A percentile compares a stretch with the other conserved stretches of the same genome.
Evolutionary conservation across 2,329 filamentous ascomycete genomes (phyloP).

Genomic region (Neurospora sp.): DNA sequence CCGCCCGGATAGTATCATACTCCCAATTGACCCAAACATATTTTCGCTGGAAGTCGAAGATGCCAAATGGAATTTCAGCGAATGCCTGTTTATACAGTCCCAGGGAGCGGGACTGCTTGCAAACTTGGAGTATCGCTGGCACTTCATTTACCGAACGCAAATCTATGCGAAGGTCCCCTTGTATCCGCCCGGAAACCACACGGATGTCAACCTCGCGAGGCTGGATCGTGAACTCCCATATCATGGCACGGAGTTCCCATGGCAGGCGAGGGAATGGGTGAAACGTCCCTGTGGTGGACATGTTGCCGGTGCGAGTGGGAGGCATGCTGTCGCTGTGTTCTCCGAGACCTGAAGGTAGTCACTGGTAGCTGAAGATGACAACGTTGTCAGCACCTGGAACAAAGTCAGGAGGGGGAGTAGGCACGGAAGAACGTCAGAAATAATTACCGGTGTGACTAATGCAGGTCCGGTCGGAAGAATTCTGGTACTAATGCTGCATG

Average conservation of each 20-base stretch:
- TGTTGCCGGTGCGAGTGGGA: background rate
- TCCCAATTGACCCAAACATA: background rate
- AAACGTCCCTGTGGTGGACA: background rate
- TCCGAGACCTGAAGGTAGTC: background rate
- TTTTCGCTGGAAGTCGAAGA: background rate
- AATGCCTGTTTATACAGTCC: background rate
- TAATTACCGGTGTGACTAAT: background rate
- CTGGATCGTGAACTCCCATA: background rate
- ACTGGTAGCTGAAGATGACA: background rate
- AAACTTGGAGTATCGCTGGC: background rate
- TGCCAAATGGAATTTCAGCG: background rate
- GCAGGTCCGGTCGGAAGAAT: background rate
- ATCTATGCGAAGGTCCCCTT: background rate
- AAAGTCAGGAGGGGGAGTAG: background rate
- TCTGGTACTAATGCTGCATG: background rate
- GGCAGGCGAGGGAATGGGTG: background rate
- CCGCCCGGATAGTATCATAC: background rate
- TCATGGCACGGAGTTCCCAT: background rate
- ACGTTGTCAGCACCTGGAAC: background rate
- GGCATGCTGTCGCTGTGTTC: background rate
- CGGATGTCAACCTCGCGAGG: background rate
- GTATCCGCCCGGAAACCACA: background rate
- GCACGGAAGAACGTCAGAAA: background rate
- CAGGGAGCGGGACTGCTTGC: background rate
- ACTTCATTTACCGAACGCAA: background rate